Evolutionary conservation across 441 rosid species (phyloP).

Genomic region (Aleurites moluccanus): DNA sequence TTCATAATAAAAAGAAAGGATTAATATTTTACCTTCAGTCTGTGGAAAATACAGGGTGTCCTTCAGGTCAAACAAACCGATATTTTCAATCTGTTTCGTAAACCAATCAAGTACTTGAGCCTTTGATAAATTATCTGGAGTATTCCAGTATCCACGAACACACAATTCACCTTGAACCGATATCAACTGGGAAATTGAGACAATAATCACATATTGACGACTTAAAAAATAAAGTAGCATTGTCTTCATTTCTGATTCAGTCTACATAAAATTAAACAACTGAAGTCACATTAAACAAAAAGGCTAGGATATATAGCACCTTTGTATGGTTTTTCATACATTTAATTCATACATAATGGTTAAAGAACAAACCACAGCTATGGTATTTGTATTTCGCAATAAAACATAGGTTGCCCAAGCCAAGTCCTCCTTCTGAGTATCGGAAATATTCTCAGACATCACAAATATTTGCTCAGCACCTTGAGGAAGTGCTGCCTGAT

Average conservation of each 20-base stretch:
- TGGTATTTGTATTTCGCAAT: constrained; percentile 70
- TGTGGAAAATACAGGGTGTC: constrained; percentile 75
- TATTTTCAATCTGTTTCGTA: constrained; percentile 46
- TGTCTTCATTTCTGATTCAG: not conserved
- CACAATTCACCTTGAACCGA: constrained; percentile 57
- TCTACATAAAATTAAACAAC: not conserved
- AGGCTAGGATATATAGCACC: not conserved
- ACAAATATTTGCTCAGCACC: constrained; percentile 68
- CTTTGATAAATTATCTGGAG: constrained; percentile 49
- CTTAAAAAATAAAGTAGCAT: not conserved
- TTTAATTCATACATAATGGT: not conserved
- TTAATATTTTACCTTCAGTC: constrained; percentile 43
- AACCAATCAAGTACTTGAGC: constrained; percentile 59
- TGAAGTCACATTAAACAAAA: not conserved
- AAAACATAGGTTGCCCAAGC: constrained; percentile 90
- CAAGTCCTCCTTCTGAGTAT: constrained; percentile 58
- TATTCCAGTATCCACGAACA: constrained; percentile 81
- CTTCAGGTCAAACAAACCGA: constrained; percentile 57
- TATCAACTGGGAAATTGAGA: constrained; percentile 48
- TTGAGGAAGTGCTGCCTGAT: constrained; percentile 52
- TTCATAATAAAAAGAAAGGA: not conserved
- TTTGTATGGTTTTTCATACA: not conserved
- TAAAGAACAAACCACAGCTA: constrained; percentile 54
- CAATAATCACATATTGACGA: constrained; percentile 9
- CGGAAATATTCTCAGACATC: constrained; percentile 53